phyloP scores from a whole-genome alignment of 1,139 yeast species.

The Scheffersomyces illinoinensis region DNA sequence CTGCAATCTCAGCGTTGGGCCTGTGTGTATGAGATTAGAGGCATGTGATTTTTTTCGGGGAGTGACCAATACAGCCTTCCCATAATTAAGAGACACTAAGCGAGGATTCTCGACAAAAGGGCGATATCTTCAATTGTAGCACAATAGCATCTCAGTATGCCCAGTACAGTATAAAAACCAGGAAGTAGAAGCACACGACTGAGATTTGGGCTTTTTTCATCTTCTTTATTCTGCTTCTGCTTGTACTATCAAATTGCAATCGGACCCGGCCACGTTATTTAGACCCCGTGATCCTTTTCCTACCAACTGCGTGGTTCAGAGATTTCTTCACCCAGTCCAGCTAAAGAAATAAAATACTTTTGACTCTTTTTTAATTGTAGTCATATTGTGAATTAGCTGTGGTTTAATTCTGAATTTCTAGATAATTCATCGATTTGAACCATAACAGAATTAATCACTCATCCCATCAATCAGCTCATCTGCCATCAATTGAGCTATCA shows the following conservation, averaged over 20 bases:
- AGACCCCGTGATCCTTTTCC: neutral
- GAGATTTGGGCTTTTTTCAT: neutral
- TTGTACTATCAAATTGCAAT: neutral
- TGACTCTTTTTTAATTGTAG: neutral
- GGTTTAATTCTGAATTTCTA: neutral
- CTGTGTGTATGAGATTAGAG: neutral
- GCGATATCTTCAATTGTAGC: neutral
- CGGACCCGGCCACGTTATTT: neutral
- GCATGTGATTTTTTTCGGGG: neutral
- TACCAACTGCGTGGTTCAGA: neutral
- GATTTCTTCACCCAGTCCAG: neutral
- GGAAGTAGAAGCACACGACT: neutral
- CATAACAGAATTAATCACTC: neutral
- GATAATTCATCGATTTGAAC: neutral
- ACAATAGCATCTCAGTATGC: no score
- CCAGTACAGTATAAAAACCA: neutral
- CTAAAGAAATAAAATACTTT: neutral
- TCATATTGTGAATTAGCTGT: neutral
- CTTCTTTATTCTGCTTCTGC: neutral
- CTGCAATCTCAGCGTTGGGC: neutral
- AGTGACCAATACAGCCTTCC: neutral
- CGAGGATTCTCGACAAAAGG: neutral
- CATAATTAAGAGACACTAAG: neutral
- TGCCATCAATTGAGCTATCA: neutral
- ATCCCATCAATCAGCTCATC: neutral